Conservation (phyloP, 192 early-diverging fungal species). For the Funneliformis geosporum region DNA sequence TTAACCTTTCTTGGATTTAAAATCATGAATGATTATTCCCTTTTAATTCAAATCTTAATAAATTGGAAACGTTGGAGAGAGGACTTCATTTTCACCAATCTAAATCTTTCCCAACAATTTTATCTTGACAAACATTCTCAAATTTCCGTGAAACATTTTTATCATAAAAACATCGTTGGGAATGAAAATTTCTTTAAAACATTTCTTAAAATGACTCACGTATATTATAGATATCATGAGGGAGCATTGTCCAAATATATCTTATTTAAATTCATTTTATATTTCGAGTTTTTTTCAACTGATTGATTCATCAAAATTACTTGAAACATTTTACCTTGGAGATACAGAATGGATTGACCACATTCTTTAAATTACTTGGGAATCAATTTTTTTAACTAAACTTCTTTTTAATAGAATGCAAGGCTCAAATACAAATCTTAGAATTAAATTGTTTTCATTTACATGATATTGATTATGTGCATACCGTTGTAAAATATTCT, state of each 20-base stretch:
- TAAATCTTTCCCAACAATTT: too few relatives aligned
- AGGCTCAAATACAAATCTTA: neutral
- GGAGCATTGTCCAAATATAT: neutral
- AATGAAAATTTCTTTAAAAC: neutral
- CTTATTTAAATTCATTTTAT: neutral
- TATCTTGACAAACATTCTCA: too few relatives aligned
- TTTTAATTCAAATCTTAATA: neutral
- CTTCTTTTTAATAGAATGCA: neutral
- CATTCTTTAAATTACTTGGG: neutral
- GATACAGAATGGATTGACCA: neutral
- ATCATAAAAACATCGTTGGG: neutral
- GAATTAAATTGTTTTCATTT: neutral
- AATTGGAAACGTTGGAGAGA: neutral
- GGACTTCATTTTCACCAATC: neutral
- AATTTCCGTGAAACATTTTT: neutral
- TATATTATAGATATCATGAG: neutral
- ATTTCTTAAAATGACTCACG: neutral
- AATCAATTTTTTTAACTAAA: neutral
- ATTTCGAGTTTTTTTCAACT: too few relatives aligned
- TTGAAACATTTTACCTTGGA: neutral
- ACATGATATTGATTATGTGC: neutral
- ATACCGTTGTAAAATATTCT: neutral
- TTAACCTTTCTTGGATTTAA: neutral
- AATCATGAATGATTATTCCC: neutral
- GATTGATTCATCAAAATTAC: too few relatives aligned